A percentile compares a stretch with the other conserved stretches of the same genome.
These are phyloP conservation scores for Allantophomopsis cytisporea DNA, from an alignment of 2,329 filamentous ascomycete genomes.

Conservation along the genomic window DNA sequence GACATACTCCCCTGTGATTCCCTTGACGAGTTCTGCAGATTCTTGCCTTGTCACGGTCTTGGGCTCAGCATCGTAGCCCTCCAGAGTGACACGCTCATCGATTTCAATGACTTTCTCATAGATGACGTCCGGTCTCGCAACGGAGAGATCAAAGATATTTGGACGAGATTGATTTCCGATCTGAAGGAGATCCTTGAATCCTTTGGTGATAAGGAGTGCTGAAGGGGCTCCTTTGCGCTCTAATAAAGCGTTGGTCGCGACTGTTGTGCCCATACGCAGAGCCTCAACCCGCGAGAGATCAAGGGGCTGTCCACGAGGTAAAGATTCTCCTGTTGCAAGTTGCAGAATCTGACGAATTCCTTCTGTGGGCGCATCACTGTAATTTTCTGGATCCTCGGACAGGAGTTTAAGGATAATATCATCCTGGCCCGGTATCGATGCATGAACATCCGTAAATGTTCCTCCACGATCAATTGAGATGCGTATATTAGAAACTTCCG, in stretches of 20 bases:
- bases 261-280: conserved; percentile 92
- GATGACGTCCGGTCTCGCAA: conserved; percentile 74
- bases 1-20: conserved; percentile 62
- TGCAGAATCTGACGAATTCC: conserved; percentile 79
- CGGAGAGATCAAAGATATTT: conserved; percentile 82
- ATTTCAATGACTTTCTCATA: conserved; percentile 78
- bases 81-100: conserved; percentile 78
- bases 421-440: conserved; percentile 71
- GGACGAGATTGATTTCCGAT: conserved; percentile 88
- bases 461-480: conserved; percentile 44
- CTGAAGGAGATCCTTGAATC: conserved; percentile 74
- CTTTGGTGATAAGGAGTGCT: conserved; percentile 74
- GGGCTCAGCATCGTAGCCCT: conserved; percentile 86
- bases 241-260: conserved; percentile 82
- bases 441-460: conserved; percentile 75
- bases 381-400: conserved; percentile 82
- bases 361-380: conserved; percentile 80
- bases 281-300: conserved; percentile 78
- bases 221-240: conserved; percentile 86
- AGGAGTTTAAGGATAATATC: conserved; percentile 79
- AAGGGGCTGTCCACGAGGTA: conserved; percentile 65
- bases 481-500: no score
- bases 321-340: conserved; percentile 60
- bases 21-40: conserved; percentile 48
- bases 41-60: conserved; percentile 43